phyloP scores from a whole-genome alignment of 129 eudicot genomes.

The Kitagawia praeruptora region DNA sequence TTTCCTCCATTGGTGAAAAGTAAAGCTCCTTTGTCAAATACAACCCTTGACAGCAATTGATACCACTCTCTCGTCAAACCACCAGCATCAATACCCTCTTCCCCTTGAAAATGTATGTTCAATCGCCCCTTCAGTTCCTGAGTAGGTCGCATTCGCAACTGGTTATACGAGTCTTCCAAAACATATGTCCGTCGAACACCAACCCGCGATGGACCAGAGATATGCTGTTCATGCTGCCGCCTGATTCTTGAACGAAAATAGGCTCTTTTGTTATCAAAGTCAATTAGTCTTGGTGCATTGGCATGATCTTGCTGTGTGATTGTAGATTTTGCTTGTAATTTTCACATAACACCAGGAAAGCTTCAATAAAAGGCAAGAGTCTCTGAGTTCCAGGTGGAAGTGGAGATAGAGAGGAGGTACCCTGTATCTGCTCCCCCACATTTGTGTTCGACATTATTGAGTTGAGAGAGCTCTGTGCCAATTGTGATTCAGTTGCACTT shows the following conservation, averaged over 20 bases:
- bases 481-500: conserved; percentile 66
- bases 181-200: conserved; percentile 98
- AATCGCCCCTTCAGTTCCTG: conserved; percentile 87
- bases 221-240: conserved; percentile 94
- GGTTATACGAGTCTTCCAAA: conserved; percentile 93
- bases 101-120: conserved; percentile 98
- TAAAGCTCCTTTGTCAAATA: conserved; percentile 96
- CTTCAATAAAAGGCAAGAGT: conserved; percentile 83
- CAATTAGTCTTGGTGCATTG: conserved; percentile 72
- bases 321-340: conserved; percentile 60
- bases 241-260: conserved; percentile 91
- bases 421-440: conserved; percentile 50
- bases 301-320: conserved; percentile 58
- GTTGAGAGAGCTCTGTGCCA: conserved; percentile 61
- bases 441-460: conserved; percentile 37
- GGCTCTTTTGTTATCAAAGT: conserved; percentile 91
- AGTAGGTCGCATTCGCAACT: conserved; percentile 78
- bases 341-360: conserved; percentile 86
- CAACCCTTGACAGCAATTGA: conserved; percentile 79
- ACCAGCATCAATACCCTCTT: conserved; percentile 99
- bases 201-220: conserved; percentile 76
- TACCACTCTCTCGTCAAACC: conserved; percentile 99
- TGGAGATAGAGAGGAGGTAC: conserved; percentile 51
- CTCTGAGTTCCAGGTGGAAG: conserved; percentile 96
- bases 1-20: conserved; percentile 96